phyloP scores from a whole-genome alignment of 306 rosid genomes.

The Cicer cuneatum region DNA sequence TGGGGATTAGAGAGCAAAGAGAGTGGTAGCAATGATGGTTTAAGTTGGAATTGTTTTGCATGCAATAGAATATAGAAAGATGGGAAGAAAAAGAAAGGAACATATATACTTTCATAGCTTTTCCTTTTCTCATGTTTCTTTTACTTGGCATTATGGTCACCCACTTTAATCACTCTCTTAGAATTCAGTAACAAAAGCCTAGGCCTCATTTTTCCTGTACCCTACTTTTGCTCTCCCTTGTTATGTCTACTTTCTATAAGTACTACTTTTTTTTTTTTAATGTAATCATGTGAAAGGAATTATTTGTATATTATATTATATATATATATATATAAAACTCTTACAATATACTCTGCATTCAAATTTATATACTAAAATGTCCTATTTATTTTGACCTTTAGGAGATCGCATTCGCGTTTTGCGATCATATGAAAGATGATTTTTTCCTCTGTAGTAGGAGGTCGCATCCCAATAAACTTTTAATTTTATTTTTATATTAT shows the following conservation, averaged over 20 bases:
- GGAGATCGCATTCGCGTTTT: too few species aligned
- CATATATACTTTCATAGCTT: slow-evolving; percentile 49
- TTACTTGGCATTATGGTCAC: slow-evolving; percentile 63
- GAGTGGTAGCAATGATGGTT: slow-evolving; percentile 78
- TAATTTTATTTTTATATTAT: too few species aligned
- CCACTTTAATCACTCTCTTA: slow-evolving; percentile 74
- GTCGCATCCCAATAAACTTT: too few species aligned
- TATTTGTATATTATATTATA: too few species aligned
- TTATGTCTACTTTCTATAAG: slow-evolving; percentile 47
- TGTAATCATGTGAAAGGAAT: neutral
- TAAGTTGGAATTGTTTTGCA: slow-evolving; percentile 67
- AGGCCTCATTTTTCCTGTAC: slow-evolving; percentile 26
- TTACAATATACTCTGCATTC: too few species aligned
- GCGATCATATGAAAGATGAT: too few species aligned
- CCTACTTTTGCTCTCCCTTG: slow-evolving; percentile 44
- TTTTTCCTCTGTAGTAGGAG: too few species aligned
- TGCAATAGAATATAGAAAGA: slow-evolving; percentile 54
- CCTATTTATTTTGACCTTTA: too few species aligned
- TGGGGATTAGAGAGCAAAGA: slow-evolving; percentile 73
- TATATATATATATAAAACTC: too few species aligned
- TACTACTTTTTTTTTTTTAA: neutral
- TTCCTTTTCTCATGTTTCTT: slow-evolving; percentile 45
- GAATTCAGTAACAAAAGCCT: slow-evolving; percentile 81
- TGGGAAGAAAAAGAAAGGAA: slow-evolving; percentile 36
- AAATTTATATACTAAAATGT: too few species aligned